These are phyloP conservation scores for Phialemonium atrogriseum DNA, from an alignment of 2,329 filamentous ascomycete genomes.

Conservation along the genomic window DNA sequence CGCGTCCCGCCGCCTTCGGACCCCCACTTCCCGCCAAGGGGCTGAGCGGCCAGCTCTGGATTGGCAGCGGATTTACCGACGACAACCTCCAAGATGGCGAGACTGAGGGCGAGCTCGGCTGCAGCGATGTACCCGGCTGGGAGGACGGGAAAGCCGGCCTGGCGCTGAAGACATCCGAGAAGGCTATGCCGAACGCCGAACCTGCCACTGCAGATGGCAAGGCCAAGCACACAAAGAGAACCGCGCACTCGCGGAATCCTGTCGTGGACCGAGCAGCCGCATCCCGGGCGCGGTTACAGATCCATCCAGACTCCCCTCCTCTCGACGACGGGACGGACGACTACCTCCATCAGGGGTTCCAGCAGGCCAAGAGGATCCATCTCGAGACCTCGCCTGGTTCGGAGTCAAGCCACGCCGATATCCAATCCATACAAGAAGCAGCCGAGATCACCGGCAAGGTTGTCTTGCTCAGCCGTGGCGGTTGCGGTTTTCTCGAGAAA, in stretches of 20 bases:
- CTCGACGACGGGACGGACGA: conserved; percentile 76
- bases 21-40: conserved; percentile 67
- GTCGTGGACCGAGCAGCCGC: conserved; percentile 18
- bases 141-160: conserved; percentile 42
- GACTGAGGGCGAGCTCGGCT: conserved; percentile 80
- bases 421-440: conserved; percentile 82
- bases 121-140: conserved; percentile 91
- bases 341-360: conserved; percentile 56
- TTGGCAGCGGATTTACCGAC: conserved; percentile 84
- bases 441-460: conserved; percentile 92
- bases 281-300: conserved; percentile 12
- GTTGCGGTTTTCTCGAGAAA: conserved; percentile 94
- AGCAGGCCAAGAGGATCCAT: conserved; percentile 20
- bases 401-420: conserved; percentile 65
- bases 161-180: conserved; percentile 32
- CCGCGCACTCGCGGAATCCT: conserved; percentile 21
- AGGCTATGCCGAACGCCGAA: conserved; percentile 28
- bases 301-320: conserved; percentile 18
- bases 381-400: conserved; percentile 25
- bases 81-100: conserved; percentile 57
- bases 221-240: conserved; percentile 26
- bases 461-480: conserved; percentile 82
- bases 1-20: conserved; percentile 87
- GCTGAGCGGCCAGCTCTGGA: conserved; percentile 84
- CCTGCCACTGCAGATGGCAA: conserved; percentile 18